Base-by-base conservation (phyloP, 768 basidiomycete genomes). In the Suillus luteus region DNA sequence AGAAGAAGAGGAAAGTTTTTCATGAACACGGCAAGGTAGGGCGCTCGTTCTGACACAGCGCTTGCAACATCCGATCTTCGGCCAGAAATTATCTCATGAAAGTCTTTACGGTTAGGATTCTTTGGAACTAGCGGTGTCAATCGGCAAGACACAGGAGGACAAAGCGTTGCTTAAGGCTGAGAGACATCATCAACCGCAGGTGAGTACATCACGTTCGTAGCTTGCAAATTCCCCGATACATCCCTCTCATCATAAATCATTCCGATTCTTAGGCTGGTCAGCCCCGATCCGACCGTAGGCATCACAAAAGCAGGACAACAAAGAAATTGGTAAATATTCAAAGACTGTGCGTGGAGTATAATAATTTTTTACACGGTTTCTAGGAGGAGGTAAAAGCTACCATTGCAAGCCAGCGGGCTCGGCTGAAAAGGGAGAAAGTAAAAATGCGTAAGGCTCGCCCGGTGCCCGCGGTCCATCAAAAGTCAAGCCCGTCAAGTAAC, bases 81-180 rank as follows among this genome's bases (percentile, higher is more conserved):
- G 68, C 67, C 72, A 67, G 67, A 65, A 61, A 62, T 66, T 58
- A 46, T 12, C 66, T 68, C 68, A 65, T 63, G 61, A 57, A 62
- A 57, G 64, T 63, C 62, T 60, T 65, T 61, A 46, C 55, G 52
- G 62, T 62, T 66, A 85, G 85, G 83, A 84, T 65, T 79, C 80
- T 6, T 66, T 83, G 63, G 72, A 72, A 59, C 71, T 86, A 14
- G 85, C 85, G n/a, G 68, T 75, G 64, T 78, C 78, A 43, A 83
- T 86, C 70, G 80, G 74, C n/a, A 70, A 70, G 40, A 69, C 66
- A 17, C 80, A 84, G 64, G 85, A 86, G 72, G 69, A 82, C 68
- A 83, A 80, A 61, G 66, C 76, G 7, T 70, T 73, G 59, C 73
- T 66, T 9, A 84, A 78, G 69, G 72, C 72, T 59, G 76, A 77